Conservation (phyloP, 352 stramenopile genomes). For the Pythium sp. region DNA sequence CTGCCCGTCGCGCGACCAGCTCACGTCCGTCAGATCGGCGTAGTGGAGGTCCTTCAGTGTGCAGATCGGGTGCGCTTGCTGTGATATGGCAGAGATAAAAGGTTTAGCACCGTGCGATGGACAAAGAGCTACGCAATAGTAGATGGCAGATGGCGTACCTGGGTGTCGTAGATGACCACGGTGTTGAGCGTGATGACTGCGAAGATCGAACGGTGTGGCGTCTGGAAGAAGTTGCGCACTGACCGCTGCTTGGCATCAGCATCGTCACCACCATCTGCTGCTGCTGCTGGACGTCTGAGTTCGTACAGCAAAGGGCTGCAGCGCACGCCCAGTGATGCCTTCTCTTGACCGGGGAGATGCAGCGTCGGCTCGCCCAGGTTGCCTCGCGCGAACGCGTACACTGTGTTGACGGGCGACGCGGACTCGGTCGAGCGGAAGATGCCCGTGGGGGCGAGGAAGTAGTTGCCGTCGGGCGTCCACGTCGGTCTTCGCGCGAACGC, state of each 20-base stretch:
- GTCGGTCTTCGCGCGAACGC: constrained; percentile 91
- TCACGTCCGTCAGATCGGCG: constrained; percentile 92
- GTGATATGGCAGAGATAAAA: neutral
- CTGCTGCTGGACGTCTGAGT: constrained; percentile 34
- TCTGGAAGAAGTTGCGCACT: constrained; percentile 74
- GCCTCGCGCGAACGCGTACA: constrained; percentile 93
- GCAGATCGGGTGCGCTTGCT: constrained; percentile 83
- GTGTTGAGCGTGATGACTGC: constrained; percentile 92
- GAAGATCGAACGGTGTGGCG: constrained; percentile 87
- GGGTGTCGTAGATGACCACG: constrained; percentile 95
- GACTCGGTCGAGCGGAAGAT: constrained; percentile 53
- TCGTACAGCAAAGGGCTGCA: constrained; percentile 93
- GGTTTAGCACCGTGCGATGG: neutral
- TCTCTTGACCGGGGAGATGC: constrained; percentile 91
- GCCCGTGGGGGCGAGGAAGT: constrained; percentile 88
- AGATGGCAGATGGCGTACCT: constrained; percentile 41
- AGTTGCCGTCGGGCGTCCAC: constrained; percentile 93
- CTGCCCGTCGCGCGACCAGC: constrained; percentile 90
- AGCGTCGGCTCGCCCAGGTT: constrained; percentile 90
- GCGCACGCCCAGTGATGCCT: constrained; percentile 91
- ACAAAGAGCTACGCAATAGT: neutral
- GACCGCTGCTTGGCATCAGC: neutral
- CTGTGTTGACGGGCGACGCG: constrained; percentile 64
- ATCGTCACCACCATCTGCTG: neutral
- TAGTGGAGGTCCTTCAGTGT: constrained; percentile 93